These are phyloP conservation scores for Fusarium caatingaense DNA, from an alignment of 2,329 filamentous ascomycete genomes.

Conservation along the genomic window DNA sequence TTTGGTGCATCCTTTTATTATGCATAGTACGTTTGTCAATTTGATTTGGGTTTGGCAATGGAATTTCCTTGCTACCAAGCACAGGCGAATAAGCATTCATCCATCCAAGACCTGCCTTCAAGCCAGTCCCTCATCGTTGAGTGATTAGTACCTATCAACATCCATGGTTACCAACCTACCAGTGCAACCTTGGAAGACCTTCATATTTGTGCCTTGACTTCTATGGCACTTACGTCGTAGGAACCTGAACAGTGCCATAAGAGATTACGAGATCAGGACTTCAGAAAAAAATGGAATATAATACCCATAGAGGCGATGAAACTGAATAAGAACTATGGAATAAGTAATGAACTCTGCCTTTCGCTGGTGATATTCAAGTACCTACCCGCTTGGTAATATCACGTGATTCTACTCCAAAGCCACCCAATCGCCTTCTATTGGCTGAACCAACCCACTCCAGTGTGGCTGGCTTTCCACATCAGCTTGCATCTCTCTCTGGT, in stretches of 20 bases:
- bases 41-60: neutral
- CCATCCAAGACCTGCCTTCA: neutral
- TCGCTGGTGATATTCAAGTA: neutral
- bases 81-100: neutral
- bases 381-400: neutral
- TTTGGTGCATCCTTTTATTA: constrained; percentile 24
- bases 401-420: constrained; percentile 18
- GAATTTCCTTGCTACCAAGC: neutral
- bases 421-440: constrained; percentile 27
- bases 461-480: constrained; percentile 38
- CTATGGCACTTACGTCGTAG: neutral
- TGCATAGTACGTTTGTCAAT: constrained; percentile 5
- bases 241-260: neutral
- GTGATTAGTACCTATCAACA: neutral
- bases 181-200: neutral
- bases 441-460: constrained; percentile 3
- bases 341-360: neutral
- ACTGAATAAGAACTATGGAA: neutral
- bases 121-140: neutral
- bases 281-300: neutral
- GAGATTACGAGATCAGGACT: neutral
- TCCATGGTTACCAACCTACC: constrained; percentile 6
- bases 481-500: constrained; percentile 38
- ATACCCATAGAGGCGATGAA: neutral
- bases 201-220: neutral